Percentiles rank a stretch among this genome's conserved stretches.
Conservation (phyloP, 2,329 filamentous ascomycete species). For the Helotiales sp. region DNA sequence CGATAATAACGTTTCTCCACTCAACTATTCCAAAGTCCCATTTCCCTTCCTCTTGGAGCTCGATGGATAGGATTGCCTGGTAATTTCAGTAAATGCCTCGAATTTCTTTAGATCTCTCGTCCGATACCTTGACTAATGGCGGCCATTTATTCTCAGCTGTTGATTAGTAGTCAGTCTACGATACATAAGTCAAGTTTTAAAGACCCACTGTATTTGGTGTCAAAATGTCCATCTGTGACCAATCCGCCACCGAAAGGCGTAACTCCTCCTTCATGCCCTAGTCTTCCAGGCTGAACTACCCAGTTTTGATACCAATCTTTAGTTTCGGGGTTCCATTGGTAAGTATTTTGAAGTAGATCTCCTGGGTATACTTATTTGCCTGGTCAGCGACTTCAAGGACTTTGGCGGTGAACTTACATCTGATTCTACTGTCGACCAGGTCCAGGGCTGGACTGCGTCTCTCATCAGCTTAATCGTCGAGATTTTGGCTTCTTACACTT, state of each 20-base stretch:
- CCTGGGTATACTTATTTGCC: conserved; percentile 1
- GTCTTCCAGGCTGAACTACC: background rate
- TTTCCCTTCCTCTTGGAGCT: background rate
- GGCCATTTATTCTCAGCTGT: background rate
- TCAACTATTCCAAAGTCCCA: conserved; percentile 11
- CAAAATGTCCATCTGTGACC: conserved; percentile 7
- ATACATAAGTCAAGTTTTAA: background rate
- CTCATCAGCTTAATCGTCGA: background rate
- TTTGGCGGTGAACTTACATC: background rate
- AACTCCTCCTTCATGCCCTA: background rate
- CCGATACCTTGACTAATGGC: background rate
- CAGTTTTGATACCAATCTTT: conserved; percentile 16
- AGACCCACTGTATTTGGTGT: background rate
- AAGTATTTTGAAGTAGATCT: conserved; percentile 2
- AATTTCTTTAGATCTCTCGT: background rate
- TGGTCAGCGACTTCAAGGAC: background rate
- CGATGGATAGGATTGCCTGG: conserved; percentile 2
- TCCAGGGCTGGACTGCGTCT: background rate
- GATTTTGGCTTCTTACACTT: background rate
- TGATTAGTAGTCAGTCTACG: background rate
- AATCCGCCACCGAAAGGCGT: background rate
- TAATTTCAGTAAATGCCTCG: background rate
- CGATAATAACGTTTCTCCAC: conserved; percentile 10
- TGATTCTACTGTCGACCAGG: background rate
- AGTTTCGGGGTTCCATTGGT: conserved; percentile 6